phyloP scores from a whole-genome alignment of 2,329 filamentous ascomycete genomes.

The Orbilia brochopaga region DNA sequence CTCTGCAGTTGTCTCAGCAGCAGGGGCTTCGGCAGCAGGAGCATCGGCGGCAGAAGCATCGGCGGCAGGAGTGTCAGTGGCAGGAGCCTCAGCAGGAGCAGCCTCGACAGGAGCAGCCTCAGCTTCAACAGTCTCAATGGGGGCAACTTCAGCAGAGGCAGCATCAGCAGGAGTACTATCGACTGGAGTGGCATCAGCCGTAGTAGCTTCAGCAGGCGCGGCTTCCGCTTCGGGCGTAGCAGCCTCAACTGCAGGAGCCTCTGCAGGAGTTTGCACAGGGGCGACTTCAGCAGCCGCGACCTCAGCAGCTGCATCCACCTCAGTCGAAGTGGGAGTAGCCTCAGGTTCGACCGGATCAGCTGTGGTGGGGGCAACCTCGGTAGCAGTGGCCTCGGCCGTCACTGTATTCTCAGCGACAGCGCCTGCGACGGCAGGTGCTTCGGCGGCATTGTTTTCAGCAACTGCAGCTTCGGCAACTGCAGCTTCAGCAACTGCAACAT shows the following conservation, averaged over 20 bases:
- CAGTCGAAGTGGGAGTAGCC: too few species aligned
- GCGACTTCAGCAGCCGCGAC: too few species aligned
- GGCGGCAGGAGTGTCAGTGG: too few species aligned
- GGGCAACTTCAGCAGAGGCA: neutral
- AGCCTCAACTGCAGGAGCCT: neutral
- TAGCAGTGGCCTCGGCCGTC: slow-evolving; percentile 12
- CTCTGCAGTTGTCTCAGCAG: neutral
- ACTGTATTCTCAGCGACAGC: slow-evolving; percentile 4
- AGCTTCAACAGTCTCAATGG: too few species aligned
- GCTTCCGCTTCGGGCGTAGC: neutral
- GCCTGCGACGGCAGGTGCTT: neutral
- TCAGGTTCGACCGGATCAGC: too few species aligned
- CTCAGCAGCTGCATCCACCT: too few species aligned
- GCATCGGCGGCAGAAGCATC: neutral
- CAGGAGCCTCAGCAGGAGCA: too few species aligned
- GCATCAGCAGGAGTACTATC: slow-evolving; percentile 17
- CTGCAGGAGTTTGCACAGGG: neutral
- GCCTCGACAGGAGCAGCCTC: too few species aligned
- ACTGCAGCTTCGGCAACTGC: neutral
- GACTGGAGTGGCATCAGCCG: neutral
- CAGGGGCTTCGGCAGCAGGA: neutral
- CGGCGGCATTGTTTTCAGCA: neutral
- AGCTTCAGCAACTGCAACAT: slow-evolving; percentile 1
- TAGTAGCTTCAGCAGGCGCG: neutral
- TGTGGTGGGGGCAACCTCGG: slow-evolving; percentile 6